Percentiles rank a stretch among this genome's conserved stretches.
phyloP scores from a whole-genome alignment of 495 filamentous ascomycete genomes.

The Rusavskia elegans region DNA sequence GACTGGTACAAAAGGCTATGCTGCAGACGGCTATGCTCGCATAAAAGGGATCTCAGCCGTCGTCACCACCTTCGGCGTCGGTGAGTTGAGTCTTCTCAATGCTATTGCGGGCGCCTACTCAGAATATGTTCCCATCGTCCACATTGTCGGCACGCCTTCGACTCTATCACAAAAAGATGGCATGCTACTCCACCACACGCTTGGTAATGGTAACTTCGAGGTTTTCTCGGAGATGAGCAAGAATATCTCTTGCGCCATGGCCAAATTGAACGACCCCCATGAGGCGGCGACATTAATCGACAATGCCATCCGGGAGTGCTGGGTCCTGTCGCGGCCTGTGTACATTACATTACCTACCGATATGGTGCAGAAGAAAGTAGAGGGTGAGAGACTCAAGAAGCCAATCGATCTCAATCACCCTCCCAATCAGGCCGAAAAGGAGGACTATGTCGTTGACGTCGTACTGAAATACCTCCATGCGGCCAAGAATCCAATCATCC shows the following conservation, averaged over 20 bases:
- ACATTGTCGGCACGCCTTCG: constrained; percentile 48
- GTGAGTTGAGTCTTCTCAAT: constrained; percentile 53
- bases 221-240: constrained; percentile 70
- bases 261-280: constrained; percentile 48
- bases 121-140: constrained; percentile 45
- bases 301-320: constrained; percentile 64
- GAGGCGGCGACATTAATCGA: constrained; percentile 67
- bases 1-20: constrained; percentile 37
- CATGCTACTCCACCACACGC: constrained; percentile 76
- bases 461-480: constrained; percentile 61
- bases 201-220: constrained; percentile 80
- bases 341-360: constrained; percentile 82
- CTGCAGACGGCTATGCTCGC: constrained; percentile 57
- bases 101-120: constrained; percentile 50
- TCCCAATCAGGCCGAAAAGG: constrained; percentile 51
- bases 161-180: constrained; percentile 34
- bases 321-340: constrained; percentile 54
- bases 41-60: constrained; percentile 49
- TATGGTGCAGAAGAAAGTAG: constrained; percentile 64
- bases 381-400: constrained; percentile 51
- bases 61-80: constrained; percentile 55
- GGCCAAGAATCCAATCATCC: constrained; percentile 62
- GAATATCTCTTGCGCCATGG: constrained; percentile 52
- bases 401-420: constrained; percentile 52
- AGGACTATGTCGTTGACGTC: constrained; percentile 71